Conservation (phyloP, 2,329 filamentous ascomycete species). For the Helminthosporium solani region DNA sequence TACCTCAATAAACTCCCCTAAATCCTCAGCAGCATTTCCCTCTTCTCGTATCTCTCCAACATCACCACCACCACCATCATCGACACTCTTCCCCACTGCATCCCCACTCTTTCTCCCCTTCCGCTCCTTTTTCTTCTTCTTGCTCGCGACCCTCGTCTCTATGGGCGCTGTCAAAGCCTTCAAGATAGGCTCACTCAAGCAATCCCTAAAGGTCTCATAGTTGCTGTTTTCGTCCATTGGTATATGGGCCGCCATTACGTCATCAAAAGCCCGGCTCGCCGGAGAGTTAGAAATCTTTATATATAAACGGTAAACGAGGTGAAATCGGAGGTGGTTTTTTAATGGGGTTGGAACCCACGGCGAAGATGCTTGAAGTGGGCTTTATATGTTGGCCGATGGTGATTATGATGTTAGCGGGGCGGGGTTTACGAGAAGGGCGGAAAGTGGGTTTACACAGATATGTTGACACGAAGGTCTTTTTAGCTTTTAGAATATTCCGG, state of each 20-base stretch:
- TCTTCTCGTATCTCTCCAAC: constrained; percentile 3
- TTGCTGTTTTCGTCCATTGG: constrained; percentile 51
- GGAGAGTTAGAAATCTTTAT: not conserved
- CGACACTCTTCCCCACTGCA: not conserved
- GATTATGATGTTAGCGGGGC: not conserved
- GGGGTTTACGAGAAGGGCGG: not conserved
- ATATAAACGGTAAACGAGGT: too few species aligned
- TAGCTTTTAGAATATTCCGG: not conserved
- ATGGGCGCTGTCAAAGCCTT: constrained; percentile 54
- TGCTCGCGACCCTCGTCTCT: constrained; percentile 46
- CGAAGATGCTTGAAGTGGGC: not conserved
- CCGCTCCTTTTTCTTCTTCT: constrained; percentile 38
- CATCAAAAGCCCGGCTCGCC: not conserved
- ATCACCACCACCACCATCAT: constrained; percentile 7
- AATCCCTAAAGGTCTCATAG: constrained; percentile 71
- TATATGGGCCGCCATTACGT: constrained; percentile 33
- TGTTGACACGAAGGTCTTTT: too few species aligned
- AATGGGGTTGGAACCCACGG: too few species aligned
- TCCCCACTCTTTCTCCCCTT: constrained; percentile 1
- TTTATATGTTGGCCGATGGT: not conserved
- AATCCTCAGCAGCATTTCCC: constrained; percentile 57
- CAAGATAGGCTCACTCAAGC: constrained; percentile 68
- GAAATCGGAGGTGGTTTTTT: too few species aligned
- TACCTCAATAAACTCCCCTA: constrained; percentile 77
- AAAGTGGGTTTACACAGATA: not conserved